Conservation (phyloP, 1,139 yeast species). For the Meyerozyma elateridarum region DNA sequence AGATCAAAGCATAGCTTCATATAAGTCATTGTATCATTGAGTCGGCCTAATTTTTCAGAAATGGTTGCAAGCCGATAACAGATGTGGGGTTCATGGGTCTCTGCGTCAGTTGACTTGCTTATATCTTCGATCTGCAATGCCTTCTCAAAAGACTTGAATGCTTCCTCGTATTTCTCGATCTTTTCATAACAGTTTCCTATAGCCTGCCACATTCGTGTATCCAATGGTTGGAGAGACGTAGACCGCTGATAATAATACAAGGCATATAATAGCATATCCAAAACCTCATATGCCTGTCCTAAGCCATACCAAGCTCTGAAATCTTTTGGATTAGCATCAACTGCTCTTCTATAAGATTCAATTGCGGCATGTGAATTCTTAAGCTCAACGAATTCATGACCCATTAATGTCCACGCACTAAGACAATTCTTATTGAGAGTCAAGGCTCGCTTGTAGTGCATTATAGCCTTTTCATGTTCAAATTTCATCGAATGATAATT, state of each 20-base stretch:
- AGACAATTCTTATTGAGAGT: conserved; percentile 75
- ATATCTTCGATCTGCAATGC: conserved; percentile 47
- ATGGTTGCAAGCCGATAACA: conserved; percentile 66
- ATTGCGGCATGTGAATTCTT: conserved; percentile 97
- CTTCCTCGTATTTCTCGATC: conserved; percentile 61
- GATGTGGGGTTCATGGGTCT: conserved; percentile 41
- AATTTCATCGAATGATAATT: conserved; percentile 89
- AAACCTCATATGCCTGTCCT: conserved; percentile 96
- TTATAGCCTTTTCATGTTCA: conserved; percentile 92
- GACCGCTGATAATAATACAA: conserved; percentile 91
- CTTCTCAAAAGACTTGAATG: conserved; percentile 56
- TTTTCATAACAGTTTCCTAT: conserved; percentile 87
- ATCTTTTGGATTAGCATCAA: conserved; percentile 82
- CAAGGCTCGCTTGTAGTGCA: conserved; percentile 87
- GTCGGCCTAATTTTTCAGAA: conserved; percentile 53
- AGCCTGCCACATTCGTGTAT: conserved; percentile 96
- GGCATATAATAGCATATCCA: conserved; percentile 93
- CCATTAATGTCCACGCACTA: conserved; percentile 98
- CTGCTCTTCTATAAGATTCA: conserved; percentile 90
- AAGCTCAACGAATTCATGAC: conserved; percentile 95
- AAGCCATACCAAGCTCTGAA: conserved; percentile 98
- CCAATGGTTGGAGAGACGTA: conserved; percentile 81
- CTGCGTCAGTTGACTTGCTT: conserved; percentile 15
- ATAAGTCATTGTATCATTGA: conserved; percentile 51
- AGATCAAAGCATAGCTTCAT: conserved; percentile 73